These are phyloP conservation scores for Marchantia polymorpha DNA, from an alignment of 225 moss, liverwort and hornwort species.

Conservation along the genomic window DNA sequence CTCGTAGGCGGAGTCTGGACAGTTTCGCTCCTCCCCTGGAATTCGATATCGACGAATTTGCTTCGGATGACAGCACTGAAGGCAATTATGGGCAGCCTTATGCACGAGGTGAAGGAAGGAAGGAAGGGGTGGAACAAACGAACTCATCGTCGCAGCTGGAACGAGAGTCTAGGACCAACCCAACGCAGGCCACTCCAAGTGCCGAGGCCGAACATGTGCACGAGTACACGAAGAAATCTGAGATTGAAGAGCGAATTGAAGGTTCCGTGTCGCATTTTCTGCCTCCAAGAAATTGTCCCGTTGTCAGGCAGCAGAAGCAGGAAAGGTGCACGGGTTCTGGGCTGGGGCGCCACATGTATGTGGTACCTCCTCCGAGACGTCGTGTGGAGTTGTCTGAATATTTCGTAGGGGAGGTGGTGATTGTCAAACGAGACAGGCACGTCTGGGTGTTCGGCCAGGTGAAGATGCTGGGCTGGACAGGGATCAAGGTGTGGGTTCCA, in stretches of 20 bases:
- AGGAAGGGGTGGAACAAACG: too few relatives aligned
- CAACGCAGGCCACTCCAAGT: background rate
- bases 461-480: constrained; percentile 35
- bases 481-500: constrained; percentile 47
- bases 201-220: background rate
- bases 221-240: background rate
- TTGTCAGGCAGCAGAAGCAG: background rate
- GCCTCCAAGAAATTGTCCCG: background rate
- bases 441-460: constrained; percentile 53
- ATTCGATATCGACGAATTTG: background rate
- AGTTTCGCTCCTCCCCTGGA: background rate
- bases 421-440: constrained; percentile 48
- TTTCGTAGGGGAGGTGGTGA: constrained; percentile 46
- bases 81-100: background rate
- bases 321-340: background rate
- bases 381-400: constrained; percentile 35
- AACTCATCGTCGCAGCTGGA: background rate
- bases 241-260: background rate
- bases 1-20: background rate
- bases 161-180: background rate
- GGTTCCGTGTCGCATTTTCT: background rate
- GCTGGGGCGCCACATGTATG: background rate
- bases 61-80: background rate
- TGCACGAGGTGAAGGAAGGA: background rate
- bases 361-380: constrained; percentile 30